A percentile compares a stretch with the other conserved stretches of the same genome.
Evolutionary conservation across 1,284 basidiomycete species (phyloP).

Genomic region (Pseudozyma pruni): DNA sequence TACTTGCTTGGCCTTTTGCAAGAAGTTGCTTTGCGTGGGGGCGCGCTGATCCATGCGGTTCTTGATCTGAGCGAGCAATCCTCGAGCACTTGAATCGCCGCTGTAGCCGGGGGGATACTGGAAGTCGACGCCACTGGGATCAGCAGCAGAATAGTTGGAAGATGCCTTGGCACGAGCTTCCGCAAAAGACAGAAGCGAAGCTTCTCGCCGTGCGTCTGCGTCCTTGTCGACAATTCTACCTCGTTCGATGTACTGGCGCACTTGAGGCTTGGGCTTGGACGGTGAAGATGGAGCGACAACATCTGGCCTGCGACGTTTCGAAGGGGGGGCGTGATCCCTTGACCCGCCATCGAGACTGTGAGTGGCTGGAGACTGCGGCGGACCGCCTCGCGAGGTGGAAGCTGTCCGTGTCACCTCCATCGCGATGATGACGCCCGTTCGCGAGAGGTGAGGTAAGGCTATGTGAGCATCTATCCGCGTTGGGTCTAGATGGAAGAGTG

Average conservation of each 20-base stretch:
- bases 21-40: conserved; percentile 23
- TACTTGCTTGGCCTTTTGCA: conserved; percentile 37
- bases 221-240: conserved; percentile 7
- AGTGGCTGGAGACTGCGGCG: neutral
- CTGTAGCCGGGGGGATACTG: conserved; percentile 25
- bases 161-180: conserved; percentile 27
- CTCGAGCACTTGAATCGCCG: conserved; percentile 16
- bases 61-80: conserved; percentile 34
- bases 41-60: conserved; percentile 25
- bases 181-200: conserved; percentile 27
- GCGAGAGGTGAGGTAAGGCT: no score
- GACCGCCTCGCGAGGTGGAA: conserved; percentile 11
- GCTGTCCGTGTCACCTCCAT: conserved; percentile 33
- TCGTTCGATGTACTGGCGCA: conserved; percentile 1
- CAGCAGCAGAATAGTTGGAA: neutral
- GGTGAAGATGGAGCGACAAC: conserved; percentile 28
- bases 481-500: neutral
- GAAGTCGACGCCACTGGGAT: neutral
- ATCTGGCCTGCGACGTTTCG: conserved; percentile 14
- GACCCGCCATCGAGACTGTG: no score
- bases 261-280: conserved; percentile 10
- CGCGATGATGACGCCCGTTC: no score
- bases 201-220: conserved; percentile 19
- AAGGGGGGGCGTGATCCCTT: neutral
- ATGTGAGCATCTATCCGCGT: no score